Evolutionary conservation across 495 filamentous ascomycete species (phyloP), one percentile per base, ranked within the genome.

Genomic region (Darksidea phi): DNA sequence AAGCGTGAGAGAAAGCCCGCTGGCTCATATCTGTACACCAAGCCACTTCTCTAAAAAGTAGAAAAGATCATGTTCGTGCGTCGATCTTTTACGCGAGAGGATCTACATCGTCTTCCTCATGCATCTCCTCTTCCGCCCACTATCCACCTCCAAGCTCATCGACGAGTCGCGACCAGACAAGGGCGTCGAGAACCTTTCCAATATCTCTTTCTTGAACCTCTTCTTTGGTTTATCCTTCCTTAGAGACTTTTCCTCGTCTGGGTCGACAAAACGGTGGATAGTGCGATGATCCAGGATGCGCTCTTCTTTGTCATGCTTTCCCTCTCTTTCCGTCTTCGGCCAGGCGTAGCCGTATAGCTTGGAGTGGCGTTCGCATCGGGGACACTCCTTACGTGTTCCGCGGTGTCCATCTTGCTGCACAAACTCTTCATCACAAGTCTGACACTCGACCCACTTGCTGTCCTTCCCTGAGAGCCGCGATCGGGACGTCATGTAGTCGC

Each of bases 341-440:
- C 95, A 99, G 51, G 84, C 80, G 67, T 88, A 95, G 0, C 95
- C 95, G 71, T 97, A 99, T 1, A 99, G 78, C 73, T 95, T 97
- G 24, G 88, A 92, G 67, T 99, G 94, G 0, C 95, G 82, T 76
- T 97, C 95, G 74, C 94, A 99, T 17, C 95, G 84, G 10, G 88
- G 90, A 70, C 94, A 99, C 25, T 88, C 86, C 21, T 84, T 81
- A 15, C 88, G 85, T 1, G 93, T 95, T 6, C 41, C 41, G 54
- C 85, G 85, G 71, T 94, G 97, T 1, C 86, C 90, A 66, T 97
- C 87, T 17, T 80, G 77, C 67, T 98, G 92, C 0, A 97, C 85
- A 67, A 97, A 99, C 59, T 84, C 81, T 1, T 79, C 75, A 17
- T 82, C 81, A 76, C 94, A 99, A 45, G 87, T 88, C 50, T 83